Percentiles rank a stretch among this genome's conserved stretches.
Evolutionary conservation across 1,139 yeast genomes (phyloP).

Genomic region (Geotrichum siamense): DNA sequence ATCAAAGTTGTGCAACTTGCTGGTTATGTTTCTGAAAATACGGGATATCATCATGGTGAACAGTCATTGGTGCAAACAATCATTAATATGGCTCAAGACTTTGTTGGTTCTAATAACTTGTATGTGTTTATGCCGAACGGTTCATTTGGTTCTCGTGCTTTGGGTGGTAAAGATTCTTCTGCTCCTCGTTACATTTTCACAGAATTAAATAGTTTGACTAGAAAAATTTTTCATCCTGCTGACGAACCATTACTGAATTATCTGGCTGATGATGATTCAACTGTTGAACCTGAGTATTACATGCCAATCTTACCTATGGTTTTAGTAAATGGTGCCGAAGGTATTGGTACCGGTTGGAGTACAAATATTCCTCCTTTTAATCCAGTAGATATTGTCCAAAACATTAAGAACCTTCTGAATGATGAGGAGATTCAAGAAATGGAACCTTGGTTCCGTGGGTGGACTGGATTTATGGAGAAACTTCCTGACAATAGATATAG

Average conservation of each 20-base stretch:
- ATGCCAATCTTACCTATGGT: slow-evolving; percentile 89
- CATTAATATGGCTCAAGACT: slow-evolving; percentile 90
- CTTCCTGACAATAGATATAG: slow-evolving; percentile 55
- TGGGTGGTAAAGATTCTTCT: slow-evolving; percentile 98
- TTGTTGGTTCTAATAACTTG: slow-evolving; percentile 86
- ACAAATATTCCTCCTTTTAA: slow-evolving; percentile 87
- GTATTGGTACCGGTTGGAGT: slow-evolving; percentile 99
- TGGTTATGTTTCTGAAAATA: slow-evolving; percentile 82
- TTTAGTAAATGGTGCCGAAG: slow-evolving; percentile 92
- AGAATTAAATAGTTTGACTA: slow-evolving; percentile 67
- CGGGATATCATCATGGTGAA: slow-evolving; percentile 97
- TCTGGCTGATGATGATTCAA: slow-evolving; percentile 85
- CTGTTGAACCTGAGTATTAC: slow-evolving; percentile 96
- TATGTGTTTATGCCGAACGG: slow-evolving; percentile 86
- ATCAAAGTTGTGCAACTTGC: slow-evolving; percentile 87
- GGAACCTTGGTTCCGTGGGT: slow-evolving; percentile 94
- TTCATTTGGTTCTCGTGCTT: slow-evolving; percentile 92
- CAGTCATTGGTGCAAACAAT: slow-evolving; percentile 81
- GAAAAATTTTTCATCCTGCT: slow-evolving; percentile 65
- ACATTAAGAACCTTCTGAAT: slow-evolving; percentile 64
- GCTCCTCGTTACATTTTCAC: slow-evolving; percentile 97
- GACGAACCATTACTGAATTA: slow-evolving; percentile 77
- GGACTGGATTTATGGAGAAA: slow-evolving; percentile 77
- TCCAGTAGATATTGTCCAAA: slow-evolving; percentile 73
- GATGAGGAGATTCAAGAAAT: slow-evolving; percentile 66